These are phyloP conservation scores for Parsonsia alboflavescens DNA, from an alignment of 257 asterid species.

Conservation along the genomic window DNA sequence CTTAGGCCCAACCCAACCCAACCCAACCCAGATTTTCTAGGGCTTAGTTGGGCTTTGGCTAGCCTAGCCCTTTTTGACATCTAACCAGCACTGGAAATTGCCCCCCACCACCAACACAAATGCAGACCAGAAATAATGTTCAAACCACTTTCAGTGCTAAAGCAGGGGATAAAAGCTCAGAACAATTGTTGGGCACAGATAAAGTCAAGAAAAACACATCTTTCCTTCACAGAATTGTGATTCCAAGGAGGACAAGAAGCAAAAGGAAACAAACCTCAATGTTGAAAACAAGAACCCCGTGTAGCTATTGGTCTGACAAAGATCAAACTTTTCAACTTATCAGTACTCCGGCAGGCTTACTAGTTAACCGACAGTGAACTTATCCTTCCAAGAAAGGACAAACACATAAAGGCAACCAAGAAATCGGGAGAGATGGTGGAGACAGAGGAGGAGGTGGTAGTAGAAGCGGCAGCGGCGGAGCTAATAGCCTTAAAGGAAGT, in stretches of 20 bases:
- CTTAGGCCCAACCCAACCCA: no score
- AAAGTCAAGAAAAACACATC: background rate
- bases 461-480: background rate
- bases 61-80: no score
- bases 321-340: background rate
- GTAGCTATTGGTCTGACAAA: background rate
- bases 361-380: slow-evolving; percentile 8
- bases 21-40: no score
- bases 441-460: background rate
- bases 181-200: background rate
- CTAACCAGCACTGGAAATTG: background rate
- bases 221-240: slow-evolving; percentile 3
- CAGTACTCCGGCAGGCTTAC: background rate
- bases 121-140: background rate
- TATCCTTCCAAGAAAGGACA: background rate
- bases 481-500: background rate
- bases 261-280: background rate
- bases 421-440: background rate
- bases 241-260: slow-evolving; percentile 5
- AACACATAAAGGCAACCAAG: background rate
- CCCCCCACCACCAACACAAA: background rate
- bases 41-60: no score
- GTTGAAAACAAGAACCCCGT: background rate
- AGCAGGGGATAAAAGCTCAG: background rate
- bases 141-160: background rate